These are phyloP conservation scores for Backusella morwellensis DNA, from an alignment of 192 early-diverging fungal genomes.

Conservation along the genomic window DNA sequence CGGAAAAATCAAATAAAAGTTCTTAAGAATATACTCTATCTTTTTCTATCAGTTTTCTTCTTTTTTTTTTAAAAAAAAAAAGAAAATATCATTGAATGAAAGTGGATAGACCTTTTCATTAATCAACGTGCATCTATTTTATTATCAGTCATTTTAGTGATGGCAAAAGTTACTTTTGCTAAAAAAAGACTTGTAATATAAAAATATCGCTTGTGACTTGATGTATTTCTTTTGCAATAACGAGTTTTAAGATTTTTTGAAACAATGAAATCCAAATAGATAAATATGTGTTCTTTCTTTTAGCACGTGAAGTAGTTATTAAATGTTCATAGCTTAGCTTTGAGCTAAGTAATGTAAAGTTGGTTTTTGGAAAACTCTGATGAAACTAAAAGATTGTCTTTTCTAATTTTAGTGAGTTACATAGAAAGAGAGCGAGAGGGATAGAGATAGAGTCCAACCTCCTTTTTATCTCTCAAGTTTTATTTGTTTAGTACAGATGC, in stretches of 20 bases:
- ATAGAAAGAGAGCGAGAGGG: neutral
- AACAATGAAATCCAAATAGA: neutral
- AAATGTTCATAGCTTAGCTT: neutral
- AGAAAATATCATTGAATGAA: neutral
- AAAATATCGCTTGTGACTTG: neutral
- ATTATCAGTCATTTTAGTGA: neutral
- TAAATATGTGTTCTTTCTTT: neutral
- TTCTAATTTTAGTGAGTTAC: neutral
- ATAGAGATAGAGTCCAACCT: neutral
- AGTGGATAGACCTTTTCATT: too few relatives aligned
- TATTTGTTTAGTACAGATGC: slow-evolving; percentile 5
- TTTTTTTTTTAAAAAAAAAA: neutral
- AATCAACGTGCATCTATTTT: neutral
- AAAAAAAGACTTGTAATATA: neutral
- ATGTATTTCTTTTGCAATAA: neutral
- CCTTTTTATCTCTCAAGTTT: neutral
- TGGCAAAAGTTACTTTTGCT: neutral
- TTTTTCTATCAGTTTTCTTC: neutral
- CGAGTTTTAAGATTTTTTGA: neutral
- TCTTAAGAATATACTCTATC: neutral
- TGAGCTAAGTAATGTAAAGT: too few relatives aligned
- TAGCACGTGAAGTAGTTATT: neutral
- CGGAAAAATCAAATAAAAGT: neutral
- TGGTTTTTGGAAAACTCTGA: neutral
- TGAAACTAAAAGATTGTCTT: neutral